Conservation (phyloP, 2,329 filamentous ascomycete species). For the Metarhizium rileyi region DNA sequence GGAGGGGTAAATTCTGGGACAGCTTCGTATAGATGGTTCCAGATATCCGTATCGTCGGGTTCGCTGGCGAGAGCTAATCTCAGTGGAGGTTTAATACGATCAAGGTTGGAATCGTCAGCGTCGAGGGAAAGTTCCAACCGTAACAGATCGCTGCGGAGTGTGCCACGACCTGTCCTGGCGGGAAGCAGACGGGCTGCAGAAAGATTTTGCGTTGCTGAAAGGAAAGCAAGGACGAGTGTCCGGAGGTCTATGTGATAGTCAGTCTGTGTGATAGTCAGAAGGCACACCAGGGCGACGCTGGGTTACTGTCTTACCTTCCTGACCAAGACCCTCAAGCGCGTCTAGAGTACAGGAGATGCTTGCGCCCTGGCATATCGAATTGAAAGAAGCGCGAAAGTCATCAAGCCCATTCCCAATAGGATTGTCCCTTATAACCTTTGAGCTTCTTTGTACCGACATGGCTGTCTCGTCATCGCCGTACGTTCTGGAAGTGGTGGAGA, state of each 20-base stretch:
- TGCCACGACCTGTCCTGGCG: neutral
- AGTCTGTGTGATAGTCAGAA: conserved; percentile 1
- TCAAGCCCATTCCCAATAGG: conserved; percentile 20
- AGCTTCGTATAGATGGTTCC: neutral
- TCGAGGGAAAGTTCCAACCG: neutral
- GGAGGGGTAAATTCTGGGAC: conserved; percentile 13
- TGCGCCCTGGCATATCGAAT: conserved; percentile 9
- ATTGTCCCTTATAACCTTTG: conserved; percentile 16
- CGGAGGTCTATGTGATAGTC: conserved; percentile 17
- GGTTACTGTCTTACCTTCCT: conserved; percentile 15
- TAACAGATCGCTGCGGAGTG: neutral
- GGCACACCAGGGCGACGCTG: neutral
- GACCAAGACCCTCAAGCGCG: conserved; percentile 13
- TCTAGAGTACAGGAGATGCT: too few species aligned
- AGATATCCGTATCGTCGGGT: neutral
- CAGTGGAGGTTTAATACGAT: neutral
- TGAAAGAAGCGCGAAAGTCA: conserved; percentile 15
- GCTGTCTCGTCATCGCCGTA: too few species aligned
- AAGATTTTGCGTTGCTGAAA: conserved; percentile 14
- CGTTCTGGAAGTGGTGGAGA: too few species aligned
- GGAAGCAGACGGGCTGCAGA: conserved; percentile 3
- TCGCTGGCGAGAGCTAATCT: neutral
- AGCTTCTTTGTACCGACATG: conserved; percentile 6
- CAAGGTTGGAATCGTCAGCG: neutral
- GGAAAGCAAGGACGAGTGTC: conserved; percentile 14